These are phyloP conservation scores for Zygosaccharomyces bisporus DNA, from an alignment of 805 yeast genomes.

Conservation along the genomic window DNA sequence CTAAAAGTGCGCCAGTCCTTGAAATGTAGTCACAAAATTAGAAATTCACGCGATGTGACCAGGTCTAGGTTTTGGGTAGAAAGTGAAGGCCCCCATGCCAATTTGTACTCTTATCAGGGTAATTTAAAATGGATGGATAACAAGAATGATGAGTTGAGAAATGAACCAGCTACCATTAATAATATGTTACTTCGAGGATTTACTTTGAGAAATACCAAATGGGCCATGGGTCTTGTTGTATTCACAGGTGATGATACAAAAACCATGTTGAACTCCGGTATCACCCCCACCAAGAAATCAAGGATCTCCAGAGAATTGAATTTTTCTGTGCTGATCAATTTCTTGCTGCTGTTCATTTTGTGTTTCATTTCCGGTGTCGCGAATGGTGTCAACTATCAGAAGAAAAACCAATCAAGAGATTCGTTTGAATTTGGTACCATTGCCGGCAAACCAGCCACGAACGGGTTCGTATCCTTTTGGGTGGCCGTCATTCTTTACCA, in stretches of 20 bases:
- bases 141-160: constrained; percentile 27
- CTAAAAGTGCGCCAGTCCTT: constrained; percentile 72
- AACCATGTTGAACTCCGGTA: constrained; percentile 76
- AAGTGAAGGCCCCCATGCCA: constrained; percentile 80
- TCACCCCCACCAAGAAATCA: constrained; percentile 73
- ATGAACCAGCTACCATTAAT: constrained; percentile 67
- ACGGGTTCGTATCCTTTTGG: constrained; percentile 69
- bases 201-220: constrained; percentile 72
- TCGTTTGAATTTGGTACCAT: constrained; percentile 67
- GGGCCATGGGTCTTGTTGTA: constrained; percentile 74
- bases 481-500: constrained; percentile 75
- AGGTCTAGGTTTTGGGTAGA: constrained; percentile 63
- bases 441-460: constrained; percentile 60
- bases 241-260: constrained; percentile 79
- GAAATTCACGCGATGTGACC: constrained; percentile 47
- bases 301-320: constrained; percentile 71
- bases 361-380: constrained; percentile 69
- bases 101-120: constrained; percentile 73
- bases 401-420: constrained; percentile 48
- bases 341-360: constrained; percentile 55
- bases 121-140: constrained; percentile 50
- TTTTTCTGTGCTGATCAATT: constrained; percentile 64
- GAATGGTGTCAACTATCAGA: constrained; percentile 61
- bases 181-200: constrained; percentile 73
- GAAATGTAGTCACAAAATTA: constrained; percentile 52